Evolutionary conservation across 176 grass and related monocot species (phyloP).

Genomic region (Ampelocalamus luodianensis): DNA sequence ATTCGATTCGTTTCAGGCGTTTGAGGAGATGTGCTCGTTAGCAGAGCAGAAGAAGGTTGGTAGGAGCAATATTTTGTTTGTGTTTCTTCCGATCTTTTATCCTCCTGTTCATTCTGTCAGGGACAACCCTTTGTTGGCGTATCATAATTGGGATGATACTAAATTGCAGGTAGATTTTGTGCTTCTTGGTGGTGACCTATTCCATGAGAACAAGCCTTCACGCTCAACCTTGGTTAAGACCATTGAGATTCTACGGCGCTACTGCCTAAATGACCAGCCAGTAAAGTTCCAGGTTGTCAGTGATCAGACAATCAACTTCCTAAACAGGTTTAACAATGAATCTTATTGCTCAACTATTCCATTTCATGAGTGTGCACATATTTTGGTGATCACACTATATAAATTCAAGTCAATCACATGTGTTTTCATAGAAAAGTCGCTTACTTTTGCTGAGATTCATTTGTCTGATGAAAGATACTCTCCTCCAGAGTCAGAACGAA

Average conservation of each 20-base stretch:
- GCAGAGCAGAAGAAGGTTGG: slow-evolving; percentile 78
- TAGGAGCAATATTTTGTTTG: slow-evolving; percentile 15
- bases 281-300: slow-evolving; percentile 86
- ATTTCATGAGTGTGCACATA: not conserved
- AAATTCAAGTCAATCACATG: not conserved
- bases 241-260: slow-evolving; percentile 68
- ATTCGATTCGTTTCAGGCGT: slow-evolving; percentile 86
- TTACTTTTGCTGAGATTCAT: not conserved
- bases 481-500: too few relatives aligned
- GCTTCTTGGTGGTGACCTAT: slow-evolving; percentile 83
- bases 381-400: not conserved
- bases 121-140: not conserved
- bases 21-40: slow-evolving; percentile 89
- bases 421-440: not conserved
- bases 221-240: slow-evolving; percentile 74
- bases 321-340: slow-evolving; percentile 54
- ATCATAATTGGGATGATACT: not conserved
- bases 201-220: slow-evolving; percentile 97
- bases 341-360: not conserved
- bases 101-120: not conserved
- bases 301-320: slow-evolving; percentile 80
- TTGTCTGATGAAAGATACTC: not conserved
- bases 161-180: slow-evolving; percentile 71
- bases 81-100: not conserved
- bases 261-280: slow-evolving; percentile 66